Base-by-base conservation (phyloP, 805 yeast genomes). In the Ogataea parapolymorpha region DNA sequence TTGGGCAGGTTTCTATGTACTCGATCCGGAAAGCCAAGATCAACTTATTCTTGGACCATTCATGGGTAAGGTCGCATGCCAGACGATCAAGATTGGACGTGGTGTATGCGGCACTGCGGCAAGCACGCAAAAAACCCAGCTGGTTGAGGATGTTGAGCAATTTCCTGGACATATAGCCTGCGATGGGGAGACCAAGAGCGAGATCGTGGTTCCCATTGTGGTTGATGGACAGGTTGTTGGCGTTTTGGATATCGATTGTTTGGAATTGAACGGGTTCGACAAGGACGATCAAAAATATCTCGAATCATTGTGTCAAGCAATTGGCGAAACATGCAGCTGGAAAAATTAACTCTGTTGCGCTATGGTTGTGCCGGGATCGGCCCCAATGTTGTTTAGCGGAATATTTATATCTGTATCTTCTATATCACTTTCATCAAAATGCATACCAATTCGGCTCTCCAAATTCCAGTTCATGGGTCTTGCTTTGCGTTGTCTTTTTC, bases 31-130 rank as follows among this genome's bases (percentile, higher is more conserved):
- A 10, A 59, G 55, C 18, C 35, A 51, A 1, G 34, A 59, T 1
- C 79, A 74, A 54, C 67, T 93, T 37, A 71, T 86, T 16, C 67
- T 91, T 27, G 99, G 95, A 0, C 99, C 99, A 11, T 91, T 91
- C 62, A 95, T 87, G 62, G 99, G 99, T 4, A 88, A 88, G 61
- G 97, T 91, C 3, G 98, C 98, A 0, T 91, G 99, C 55, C 98
- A 93, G 62, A 66, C 67, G 20, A 93, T 91, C 43, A 56, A 67
- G 41, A 67, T 83, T 37, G 96, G 96, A 4, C 72, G 66, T 44
- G 99, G 99, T 11, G 98, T 91, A 0, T 93, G 98, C 66, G 98
- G 99, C 5, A 67, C 77, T 1, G 95, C 96, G 2, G 96, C 95
- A 0, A 46, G 56, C 0, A 48, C 67, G 1, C 62, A 63, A 41